Evolutionary conservation across 129 eudicot species (phyloP).

Genomic region (Mikania micrantha): DNA sequence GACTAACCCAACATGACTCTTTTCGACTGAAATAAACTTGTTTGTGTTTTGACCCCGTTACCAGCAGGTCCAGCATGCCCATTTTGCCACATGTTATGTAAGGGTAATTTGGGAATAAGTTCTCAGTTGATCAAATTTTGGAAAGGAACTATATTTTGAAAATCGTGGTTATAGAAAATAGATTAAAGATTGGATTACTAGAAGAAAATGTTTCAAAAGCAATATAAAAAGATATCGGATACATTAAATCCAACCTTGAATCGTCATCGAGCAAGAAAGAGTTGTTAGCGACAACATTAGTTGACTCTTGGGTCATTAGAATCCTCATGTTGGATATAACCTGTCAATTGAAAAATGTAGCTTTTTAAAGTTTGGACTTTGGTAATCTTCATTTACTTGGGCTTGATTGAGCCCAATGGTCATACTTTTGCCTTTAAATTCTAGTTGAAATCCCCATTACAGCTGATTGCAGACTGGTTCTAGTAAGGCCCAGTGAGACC

Average conservation of each 20-base stretch:
- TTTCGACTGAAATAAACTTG: not conserved
- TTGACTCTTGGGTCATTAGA: conserved; percentile 84
- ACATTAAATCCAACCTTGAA: conserved; percentile 54
- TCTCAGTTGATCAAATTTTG: not conserved
- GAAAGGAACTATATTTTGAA: not conserved
- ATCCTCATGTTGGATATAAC: conserved; percentile 80
- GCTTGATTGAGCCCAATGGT: not conserved
- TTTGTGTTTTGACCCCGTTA: not conserved
- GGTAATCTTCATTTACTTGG: not conserved
- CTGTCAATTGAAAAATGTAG: conserved; percentile 27
- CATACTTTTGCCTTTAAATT: not conserved
- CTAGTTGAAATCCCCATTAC: not conserved
- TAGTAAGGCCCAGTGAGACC: not conserved
- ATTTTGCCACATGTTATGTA: not conserved
- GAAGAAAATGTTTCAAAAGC: not conserved
- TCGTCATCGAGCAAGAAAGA: conserved; percentile 79
- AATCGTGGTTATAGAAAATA: conserved; percentile 2
- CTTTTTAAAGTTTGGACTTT: not conserved
- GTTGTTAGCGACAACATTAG: conserved; percentile 68
- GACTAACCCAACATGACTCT: not conserved
- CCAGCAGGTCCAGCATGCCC: not conserved
- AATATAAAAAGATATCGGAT: not conserved
- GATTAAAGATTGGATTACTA: not conserved
- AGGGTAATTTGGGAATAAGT: not conserved
- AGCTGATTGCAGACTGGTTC: not conserved